Evolutionary conservation across 1,139 yeast genomes (phyloP).

Genomic region (Debaryomyces subglobosus): DNA sequence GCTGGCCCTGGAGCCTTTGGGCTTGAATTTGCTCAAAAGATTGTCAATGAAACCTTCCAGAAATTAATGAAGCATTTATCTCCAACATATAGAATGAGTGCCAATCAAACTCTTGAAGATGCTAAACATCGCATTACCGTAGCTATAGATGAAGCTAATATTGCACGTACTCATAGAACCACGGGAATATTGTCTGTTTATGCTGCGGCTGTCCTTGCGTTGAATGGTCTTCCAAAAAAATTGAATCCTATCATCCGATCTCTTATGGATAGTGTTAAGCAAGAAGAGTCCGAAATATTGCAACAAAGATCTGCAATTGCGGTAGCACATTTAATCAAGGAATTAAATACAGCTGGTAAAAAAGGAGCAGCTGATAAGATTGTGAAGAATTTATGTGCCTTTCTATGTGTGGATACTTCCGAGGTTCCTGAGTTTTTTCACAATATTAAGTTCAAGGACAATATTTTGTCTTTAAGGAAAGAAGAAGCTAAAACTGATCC

Average conservation of each 20-base stretch:
- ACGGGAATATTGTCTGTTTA: constrained; percentile 70
- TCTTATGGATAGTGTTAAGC: constrained; percentile 89
- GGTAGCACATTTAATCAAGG: constrained; percentile 62
- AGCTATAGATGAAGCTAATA: constrained; percentile 72
- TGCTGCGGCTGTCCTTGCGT: constrained; percentile 71
- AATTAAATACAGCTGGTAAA: constrained; percentile 61
- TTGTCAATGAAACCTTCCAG: constrained; percentile 65
- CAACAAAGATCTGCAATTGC: constrained; percentile 76
- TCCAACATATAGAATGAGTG: constrained; percentile 72
- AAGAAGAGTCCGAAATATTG: constrained; percentile 65
- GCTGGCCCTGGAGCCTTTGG: constrained; percentile 96
- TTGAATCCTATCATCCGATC: constrained; percentile 87
- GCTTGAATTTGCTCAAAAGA: constrained; percentile 72
- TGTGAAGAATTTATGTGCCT: constrained; percentile 87
- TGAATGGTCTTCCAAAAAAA: constrained; percentile 75
- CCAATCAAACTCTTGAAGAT: constrained; percentile 77
- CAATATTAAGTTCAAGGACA: constrained; percentile 57
- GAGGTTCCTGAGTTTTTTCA: constrained; percentile 93
- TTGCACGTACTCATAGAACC: constrained; percentile 55
- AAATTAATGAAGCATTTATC: constrained; percentile 65
- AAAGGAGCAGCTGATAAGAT: constrained; percentile 82
- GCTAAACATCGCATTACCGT: constrained; percentile 67
- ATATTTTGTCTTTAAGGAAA: constrained; percentile 73
- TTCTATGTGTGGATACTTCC: constrained; percentile 90
- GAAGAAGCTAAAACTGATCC: constrained; percentile 78